A percentile compares a stretch with the other conserved stretches of the same genome.
Conservation (phyloP, 805 yeast species). For the Candida broadrunensis region DNA sequence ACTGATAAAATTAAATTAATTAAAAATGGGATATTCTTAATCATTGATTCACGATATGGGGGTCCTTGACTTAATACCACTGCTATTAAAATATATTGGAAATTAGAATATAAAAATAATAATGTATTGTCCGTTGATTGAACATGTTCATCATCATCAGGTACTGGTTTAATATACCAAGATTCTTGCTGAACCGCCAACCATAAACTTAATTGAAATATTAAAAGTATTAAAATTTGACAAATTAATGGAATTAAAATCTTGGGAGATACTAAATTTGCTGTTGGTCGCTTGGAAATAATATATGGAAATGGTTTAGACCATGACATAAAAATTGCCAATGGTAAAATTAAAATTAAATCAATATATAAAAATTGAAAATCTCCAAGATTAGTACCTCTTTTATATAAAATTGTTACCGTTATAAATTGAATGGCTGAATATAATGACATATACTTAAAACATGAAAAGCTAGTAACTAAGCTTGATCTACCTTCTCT, state of each 20-base stretch:
- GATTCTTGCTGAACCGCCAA: slow-evolving; percentile 46
- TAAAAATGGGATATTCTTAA: slow-evolving; percentile 68
- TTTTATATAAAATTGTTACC: slow-evolving; percentile 76
- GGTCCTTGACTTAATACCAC: slow-evolving; percentile 86
- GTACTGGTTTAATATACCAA: slow-evolving; percentile 81
- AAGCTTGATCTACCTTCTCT: slow-evolving; percentile 93
- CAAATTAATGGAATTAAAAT: slow-evolving; percentile 80
- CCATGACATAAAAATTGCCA: slow-evolving; percentile 98
- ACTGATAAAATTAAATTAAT: slow-evolving; percentile 53
- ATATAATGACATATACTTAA: slow-evolving; percentile 95
- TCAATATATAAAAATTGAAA: slow-evolving; percentile 96
- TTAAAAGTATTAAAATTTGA: slow-evolving; percentile 59
- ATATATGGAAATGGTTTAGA: slow-evolving; percentile 68
- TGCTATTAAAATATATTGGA: slow-evolving; percentile 86
- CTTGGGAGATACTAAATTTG: slow-evolving; percentile 87
- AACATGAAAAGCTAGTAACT: slow-evolving; percentile 94
- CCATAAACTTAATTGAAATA: slow-evolving; percentile 75
- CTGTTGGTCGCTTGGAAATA: slow-evolving; percentile 80
- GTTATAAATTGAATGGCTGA: slow-evolving; percentile 94
- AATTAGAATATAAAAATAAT: slow-evolving; percentile 74
- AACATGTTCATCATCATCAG: slow-evolving; percentile 74
- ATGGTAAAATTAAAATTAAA: slow-evolving; percentile 82
- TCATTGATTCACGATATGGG: slow-evolving; percentile 81
- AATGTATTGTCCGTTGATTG: slow-evolving; percentile 88
- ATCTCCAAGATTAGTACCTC: slow-evolving; percentile 93